phyloP scores from a whole-genome alignment of 495 filamentous ascomycete species.

The Daldinia bambusicola region DNA sequence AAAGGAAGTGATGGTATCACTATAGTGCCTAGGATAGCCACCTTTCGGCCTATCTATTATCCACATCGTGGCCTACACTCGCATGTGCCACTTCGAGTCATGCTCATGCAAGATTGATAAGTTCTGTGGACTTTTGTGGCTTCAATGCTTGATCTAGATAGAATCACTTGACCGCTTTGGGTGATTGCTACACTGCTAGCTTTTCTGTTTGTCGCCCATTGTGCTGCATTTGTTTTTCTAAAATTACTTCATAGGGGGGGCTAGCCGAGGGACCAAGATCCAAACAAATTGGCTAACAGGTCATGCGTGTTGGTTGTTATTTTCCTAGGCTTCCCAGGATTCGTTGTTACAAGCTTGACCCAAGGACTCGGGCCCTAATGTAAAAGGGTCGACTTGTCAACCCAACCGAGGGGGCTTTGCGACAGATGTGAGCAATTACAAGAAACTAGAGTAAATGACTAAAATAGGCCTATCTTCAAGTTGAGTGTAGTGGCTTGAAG shows the following conservation, averaged over 20 bases:
- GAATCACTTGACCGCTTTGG: constrained; percentile 36
- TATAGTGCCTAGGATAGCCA: constrained; percentile 9
- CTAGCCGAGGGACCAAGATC: constrained; percentile 36
- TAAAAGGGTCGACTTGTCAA: constrained; percentile 41
- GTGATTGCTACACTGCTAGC: constrained; percentile 36
- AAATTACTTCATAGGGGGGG: constrained; percentile 35
- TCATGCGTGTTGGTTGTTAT: constrained; percentile 43
- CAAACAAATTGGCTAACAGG: constrained; percentile 29
- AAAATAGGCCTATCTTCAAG: constrained; percentile 38
- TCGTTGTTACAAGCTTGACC: constrained; percentile 35
- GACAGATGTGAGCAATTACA: constrained; percentile 28
- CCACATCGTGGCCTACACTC: constrained; percentile 1
- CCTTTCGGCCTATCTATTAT: constrained; percentile 35
- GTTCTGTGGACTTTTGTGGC: constrained; percentile 1
- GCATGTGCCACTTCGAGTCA: constrained; percentile 34
- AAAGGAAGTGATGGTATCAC: not conserved
- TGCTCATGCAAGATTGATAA: constrained; percentile 34
- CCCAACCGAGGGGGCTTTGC: constrained; percentile 34
- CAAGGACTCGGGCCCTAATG: constrained; percentile 38
- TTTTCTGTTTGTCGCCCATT: constrained; percentile 32
- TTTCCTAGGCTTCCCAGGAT: constrained; percentile 41
- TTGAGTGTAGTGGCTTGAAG: constrained; percentile 46
- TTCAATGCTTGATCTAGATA: constrained; percentile 18
- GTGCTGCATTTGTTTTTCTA: constrained; percentile 40
- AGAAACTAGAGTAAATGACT: constrained; percentile 42